Evolutionary conservation across 768 basidiomycete species (phyloP).

Genomic region (Lentinula detonsa): DNA sequence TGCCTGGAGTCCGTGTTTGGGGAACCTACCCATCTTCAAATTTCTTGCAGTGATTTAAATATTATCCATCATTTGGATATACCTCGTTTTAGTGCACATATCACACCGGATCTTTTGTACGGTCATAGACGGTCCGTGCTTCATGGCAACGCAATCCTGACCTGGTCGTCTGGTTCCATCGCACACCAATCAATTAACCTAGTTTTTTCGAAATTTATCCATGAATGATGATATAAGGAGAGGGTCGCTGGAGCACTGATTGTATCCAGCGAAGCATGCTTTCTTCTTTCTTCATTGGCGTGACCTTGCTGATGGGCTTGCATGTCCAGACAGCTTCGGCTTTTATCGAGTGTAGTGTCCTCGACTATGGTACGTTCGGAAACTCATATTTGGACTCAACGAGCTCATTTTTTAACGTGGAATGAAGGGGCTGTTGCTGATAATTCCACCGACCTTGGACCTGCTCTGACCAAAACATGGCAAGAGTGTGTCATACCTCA

Average conservation of each 20-base stretch:
- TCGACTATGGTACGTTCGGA: constrained; percentile 13
- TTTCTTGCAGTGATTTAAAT: too few relatives aligned
- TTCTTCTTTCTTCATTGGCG: background rate
- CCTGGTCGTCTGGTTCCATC: background rate
- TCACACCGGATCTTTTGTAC: background rate
- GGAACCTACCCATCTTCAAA: too few relatives aligned
- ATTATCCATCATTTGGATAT: background rate
- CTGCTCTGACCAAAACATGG: constrained; percentile 18
- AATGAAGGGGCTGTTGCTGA: constrained; percentile 13
- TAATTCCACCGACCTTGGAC: constrained; percentile 19
- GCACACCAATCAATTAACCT: background rate
- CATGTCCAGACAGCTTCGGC: constrained; percentile 1
- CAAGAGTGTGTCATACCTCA: constrained; percentile 14
- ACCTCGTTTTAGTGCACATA: background rate
- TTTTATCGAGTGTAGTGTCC: constrained; percentile 18
- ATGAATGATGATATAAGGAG: background rate
- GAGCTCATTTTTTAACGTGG: background rate
- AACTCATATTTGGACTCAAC: background rate
- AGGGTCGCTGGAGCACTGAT: too few relatives aligned
- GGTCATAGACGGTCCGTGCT: background rate
- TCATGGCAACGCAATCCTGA: background rate
- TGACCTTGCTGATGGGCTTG: background rate
- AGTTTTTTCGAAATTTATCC: constrained; percentile 2
- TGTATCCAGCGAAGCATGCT: background rate
- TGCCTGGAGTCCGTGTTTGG: too few relatives aligned